Evolutionary conservation across 192 early-diverging fungal genomes (phyloP).

Genomic region (Geranomyces michiganensis): DNA sequence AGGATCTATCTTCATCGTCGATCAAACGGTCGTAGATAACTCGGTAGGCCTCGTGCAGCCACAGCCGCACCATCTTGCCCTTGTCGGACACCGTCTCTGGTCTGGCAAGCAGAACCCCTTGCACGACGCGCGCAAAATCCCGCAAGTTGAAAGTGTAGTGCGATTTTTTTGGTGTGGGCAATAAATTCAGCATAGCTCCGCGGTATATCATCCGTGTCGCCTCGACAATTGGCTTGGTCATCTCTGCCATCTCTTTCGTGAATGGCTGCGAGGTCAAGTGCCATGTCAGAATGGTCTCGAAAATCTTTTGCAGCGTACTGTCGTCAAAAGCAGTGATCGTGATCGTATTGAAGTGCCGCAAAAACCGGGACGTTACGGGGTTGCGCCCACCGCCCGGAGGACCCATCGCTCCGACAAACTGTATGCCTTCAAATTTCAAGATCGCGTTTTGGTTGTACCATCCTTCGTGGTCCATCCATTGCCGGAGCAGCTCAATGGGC

Average conservation of each 20-base stretch:
- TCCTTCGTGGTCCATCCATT: conserved; percentile 69
- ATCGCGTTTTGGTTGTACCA: conserved; percentile 58
- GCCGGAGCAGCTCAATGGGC: conserved; percentile 62
- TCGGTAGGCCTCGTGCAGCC: conserved; percentile 63
- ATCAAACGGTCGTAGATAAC: conserved; percentile 64
- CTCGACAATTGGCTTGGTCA: conserved; percentile 48
- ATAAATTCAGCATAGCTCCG: conserved; percentile 55
- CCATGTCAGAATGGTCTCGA: conserved; percentile 60
- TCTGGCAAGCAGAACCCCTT: conserved; percentile 55
- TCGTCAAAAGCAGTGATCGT: conserved; percentile 61
- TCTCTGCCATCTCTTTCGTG: conserved; percentile 33
- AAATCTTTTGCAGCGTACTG: conserved; percentile 52
- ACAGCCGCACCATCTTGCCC: conserved; percentile 55
- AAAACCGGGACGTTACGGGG: conserved; percentile 57
- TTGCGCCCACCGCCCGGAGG: conserved; percentile 61
- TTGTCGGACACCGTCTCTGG: conserved; percentile 46
- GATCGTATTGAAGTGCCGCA: conserved; percentile 63
- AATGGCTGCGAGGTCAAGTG: conserved; percentile 59
- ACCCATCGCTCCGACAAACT: conserved; percentile 65
- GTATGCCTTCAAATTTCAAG: conserved; percentile 58
- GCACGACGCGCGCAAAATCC: conserved; percentile 61
- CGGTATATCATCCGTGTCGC: conserved; percentile 58
- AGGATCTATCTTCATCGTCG: conserved; percentile 58
- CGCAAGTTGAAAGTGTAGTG: conserved; percentile 67
- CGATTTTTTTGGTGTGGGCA: conserved; percentile 64